Percentiles rank a stretch among this genome's conserved stretches.
Evolutionary conservation across 108 stramenopile species (phyloP).

Genomic region (Chaetoceros tenuissimus): DNA sequence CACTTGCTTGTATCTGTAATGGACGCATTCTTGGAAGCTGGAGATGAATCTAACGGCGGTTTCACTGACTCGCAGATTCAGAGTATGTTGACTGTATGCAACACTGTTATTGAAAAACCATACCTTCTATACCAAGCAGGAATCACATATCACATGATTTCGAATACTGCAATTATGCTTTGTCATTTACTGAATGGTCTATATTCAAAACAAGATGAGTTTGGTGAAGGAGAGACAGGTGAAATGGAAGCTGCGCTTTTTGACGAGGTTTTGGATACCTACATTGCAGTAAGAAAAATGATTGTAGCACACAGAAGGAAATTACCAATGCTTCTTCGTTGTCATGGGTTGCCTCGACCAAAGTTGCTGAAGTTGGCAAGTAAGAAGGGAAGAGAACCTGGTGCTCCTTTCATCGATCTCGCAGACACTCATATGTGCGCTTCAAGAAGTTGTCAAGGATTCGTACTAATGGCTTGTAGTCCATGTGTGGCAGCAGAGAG

Average conservation of each 20-base stretch:
- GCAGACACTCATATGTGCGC: constrained; percentile 72
- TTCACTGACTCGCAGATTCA: constrained; percentile 79
- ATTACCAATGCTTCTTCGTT: constrained; percentile 67
- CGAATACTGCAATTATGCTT: constrained; percentile 67
- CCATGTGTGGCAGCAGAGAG: constrained; percentile 84
- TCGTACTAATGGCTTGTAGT: constrained; percentile 82
- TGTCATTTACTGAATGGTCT: constrained; percentile 82
- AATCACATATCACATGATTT: constrained; percentile 80
- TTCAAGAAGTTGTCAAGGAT: constrained; percentile 82
- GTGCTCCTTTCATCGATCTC: constrained; percentile 60
- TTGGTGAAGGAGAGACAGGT: constrained; percentile 9
- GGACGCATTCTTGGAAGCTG: constrained; percentile 59
- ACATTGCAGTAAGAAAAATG: constrained; percentile 60
- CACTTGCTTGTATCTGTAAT: constrained; percentile 63
- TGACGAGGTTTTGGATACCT: constrained; percentile 74
- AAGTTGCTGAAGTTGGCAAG: constrained; percentile 11
- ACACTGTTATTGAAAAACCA: constrained; percentile 74
- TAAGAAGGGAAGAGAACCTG: constrained; percentile 21
- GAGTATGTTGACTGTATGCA: constrained; percentile 63
- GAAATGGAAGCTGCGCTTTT: constrained; percentile 72
- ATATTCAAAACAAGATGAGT: constrained; percentile 40
- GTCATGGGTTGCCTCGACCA: constrained; percentile 76
- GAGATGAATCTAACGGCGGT: constrained; percentile 55
- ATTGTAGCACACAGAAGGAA: constrained; percentile 67
- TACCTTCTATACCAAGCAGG: constrained; percentile 68